Evolutionary conservation across 108 stramenopile species (phyloP).

Genomic region (Mediolabrus comicus): DNA sequence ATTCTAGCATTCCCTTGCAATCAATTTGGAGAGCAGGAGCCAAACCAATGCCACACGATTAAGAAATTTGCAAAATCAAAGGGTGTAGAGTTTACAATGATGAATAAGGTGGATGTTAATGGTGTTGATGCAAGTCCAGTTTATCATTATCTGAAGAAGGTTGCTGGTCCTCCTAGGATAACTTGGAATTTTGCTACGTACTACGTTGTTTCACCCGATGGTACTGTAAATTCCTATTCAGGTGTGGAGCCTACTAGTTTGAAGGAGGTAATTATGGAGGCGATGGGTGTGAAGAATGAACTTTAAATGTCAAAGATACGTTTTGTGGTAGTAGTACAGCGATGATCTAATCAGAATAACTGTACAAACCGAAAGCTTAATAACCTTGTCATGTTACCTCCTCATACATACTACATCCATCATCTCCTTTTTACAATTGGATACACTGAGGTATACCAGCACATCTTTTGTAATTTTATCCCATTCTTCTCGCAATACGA

Average conservation of each 20-base stretch:
- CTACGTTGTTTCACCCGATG: constrained; percentile 64
- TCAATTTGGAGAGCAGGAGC: constrained; percentile 87
- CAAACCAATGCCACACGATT: constrained; percentile 58
- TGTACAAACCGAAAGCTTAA: too few species aligned
- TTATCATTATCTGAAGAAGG: constrained; percentile 71
- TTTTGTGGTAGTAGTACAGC: too few species aligned
- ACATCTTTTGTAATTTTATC: too few species aligned
- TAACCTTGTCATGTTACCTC: too few species aligned
- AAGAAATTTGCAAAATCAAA: constrained; percentile 58
- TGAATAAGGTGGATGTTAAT: constrained; percentile 89
- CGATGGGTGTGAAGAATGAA: constrained; percentile 33
- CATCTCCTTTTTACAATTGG: too few species aligned
- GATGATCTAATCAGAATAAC: too few species aligned
- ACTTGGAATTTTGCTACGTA: constrained; percentile 84
- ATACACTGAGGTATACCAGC: too few species aligned
- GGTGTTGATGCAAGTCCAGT: constrained; percentile 62
- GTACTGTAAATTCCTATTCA: constrained; percentile 46
- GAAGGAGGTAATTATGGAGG: constrained; percentile 22
- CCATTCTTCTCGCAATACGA: too few species aligned
- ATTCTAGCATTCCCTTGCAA: constrained; percentile 86
- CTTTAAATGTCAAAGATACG: too few species aligned
- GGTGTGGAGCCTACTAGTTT: constrained; percentile 74
- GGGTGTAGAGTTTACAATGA: constrained; percentile 84
- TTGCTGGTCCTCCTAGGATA: constrained; percentile 56
- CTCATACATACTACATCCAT: too few species aligned